These are phyloP conservation scores for Pythium phragmiticola DNA, from an alignment of 352 stramenopile species.

Conservation along the genomic window DNA sequence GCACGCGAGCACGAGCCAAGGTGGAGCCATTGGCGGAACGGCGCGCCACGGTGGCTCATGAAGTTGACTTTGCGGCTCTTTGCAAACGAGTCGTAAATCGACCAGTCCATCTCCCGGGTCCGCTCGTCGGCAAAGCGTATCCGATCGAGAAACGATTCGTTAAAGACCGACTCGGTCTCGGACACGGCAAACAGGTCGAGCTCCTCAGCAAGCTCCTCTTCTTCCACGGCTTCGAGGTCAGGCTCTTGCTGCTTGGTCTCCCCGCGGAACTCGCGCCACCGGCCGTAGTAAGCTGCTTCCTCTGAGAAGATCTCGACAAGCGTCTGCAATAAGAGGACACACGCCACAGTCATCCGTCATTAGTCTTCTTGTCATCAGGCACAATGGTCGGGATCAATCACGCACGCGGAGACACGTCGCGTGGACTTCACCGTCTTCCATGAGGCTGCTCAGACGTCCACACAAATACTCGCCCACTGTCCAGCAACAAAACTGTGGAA, in stretches of 20 bases:
- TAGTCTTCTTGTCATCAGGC: not conserved
- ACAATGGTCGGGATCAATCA: not conserved
- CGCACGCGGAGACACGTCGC: constrained; percentile 49
- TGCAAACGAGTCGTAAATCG: constrained; percentile 78
- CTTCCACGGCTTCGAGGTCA: constrained; percentile 75
- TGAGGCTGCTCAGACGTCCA: constrained; percentile 35
- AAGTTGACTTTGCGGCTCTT: constrained; percentile 82
- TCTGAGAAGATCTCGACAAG: constrained; percentile 75
- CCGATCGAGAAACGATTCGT: constrained; percentile 72
- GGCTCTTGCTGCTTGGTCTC: constrained; percentile 80
- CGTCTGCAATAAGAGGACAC: constrained; percentile 31
- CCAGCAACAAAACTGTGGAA: not conserved
- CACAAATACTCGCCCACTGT: constrained; percentile 60
- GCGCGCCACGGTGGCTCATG: constrained; percentile 66
- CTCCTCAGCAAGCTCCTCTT: constrained; percentile 81
- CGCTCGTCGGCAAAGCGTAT: constrained; percentile 85
- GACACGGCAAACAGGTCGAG: constrained; percentile 83
- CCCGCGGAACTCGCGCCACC: constrained; percentile 78
- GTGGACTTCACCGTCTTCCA: constrained; percentile 42
- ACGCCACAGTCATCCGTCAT: not conserved
- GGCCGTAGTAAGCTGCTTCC: constrained; percentile 82
- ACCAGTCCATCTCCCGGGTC: constrained; percentile 81
- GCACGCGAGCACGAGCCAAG: constrained; percentile 65
- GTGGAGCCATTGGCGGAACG: constrained; percentile 71
- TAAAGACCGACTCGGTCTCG: constrained; percentile 75